These are phyloP conservation scores for Amanita phalloides DNA, from an alignment of 768 basidiomycete genomes.

Conservation along the genomic window DNA sequence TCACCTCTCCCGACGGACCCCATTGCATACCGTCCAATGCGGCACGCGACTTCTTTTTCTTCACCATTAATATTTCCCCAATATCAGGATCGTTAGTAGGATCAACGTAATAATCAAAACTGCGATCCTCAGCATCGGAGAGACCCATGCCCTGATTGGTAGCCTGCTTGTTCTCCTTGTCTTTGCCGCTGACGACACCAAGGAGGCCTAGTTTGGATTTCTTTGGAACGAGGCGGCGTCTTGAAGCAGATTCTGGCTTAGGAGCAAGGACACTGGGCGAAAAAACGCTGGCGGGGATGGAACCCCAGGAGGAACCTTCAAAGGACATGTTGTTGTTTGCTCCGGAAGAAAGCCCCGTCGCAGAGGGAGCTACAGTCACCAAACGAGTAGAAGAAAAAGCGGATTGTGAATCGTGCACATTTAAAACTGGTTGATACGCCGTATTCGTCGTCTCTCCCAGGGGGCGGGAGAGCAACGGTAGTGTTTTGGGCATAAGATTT, in stretches of 20 bases:
- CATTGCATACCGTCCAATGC: slow-evolving; percentile 52
- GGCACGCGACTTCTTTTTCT: slow-evolving; percentile 63
- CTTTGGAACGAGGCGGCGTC: slow-evolving; percentile 34
- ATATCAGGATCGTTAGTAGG: slow-evolving; percentile 52
- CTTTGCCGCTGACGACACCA: slow-evolving; percentile 13
- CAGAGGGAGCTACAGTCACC: slow-evolving; percentile 56
- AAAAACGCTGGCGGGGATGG: slow-evolving; percentile 19
- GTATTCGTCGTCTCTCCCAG: slow-evolving; percentile 16
- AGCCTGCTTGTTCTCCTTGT: slow-evolving; percentile 20
- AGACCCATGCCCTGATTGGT: neutral
- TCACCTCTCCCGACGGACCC: slow-evolving; percentile 44
- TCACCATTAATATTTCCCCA: slow-evolving; percentile 62
- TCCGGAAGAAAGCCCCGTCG: slow-evolving; percentile 30
- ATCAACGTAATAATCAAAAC: slow-evolving; percentile 65
- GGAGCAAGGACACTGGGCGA: slow-evolving; percentile 23
- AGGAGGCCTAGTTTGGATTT: slow-evolving; percentile 51
- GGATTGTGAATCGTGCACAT: slow-evolving; percentile 13
- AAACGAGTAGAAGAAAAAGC: slow-evolving; percentile 56
- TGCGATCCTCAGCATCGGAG: slow-evolving; percentile 14
- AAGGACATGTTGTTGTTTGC: slow-evolving; percentile 19
- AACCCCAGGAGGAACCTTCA: slow-evolving; percentile 23
- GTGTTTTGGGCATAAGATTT: slow-evolving; percentile 8
- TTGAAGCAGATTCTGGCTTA: slow-evolving; percentile 15
- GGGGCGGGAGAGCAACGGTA: slow-evolving; percentile 10
- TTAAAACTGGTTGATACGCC: slow-evolving; percentile 14